Percentiles rank a stretch among this genome's conserved stretches.
phyloP scores from a whole-genome alignment of 2,329 filamentous ascomycete species.

The Zymoseptoria crescenta region DNA sequence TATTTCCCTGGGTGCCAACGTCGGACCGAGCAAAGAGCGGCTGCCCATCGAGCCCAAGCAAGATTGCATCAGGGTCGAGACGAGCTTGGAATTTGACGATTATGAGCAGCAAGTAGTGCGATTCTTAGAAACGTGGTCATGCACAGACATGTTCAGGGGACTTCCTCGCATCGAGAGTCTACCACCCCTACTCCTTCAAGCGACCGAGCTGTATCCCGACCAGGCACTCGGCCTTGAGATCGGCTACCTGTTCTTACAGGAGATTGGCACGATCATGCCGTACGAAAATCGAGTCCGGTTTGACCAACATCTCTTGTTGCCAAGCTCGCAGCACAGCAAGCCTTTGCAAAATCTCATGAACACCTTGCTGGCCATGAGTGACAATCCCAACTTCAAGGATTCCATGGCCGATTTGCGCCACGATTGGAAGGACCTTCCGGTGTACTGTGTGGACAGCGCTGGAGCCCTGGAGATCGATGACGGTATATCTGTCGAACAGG shows the following conservation, averaged over 20 bases:
- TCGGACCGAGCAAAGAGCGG: conserved; percentile 34
- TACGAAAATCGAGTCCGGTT: conserved; percentile 64
- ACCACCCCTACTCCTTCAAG: conserved; percentile 57
- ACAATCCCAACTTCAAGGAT: conserved; percentile 40
- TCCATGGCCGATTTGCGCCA: conserved; percentile 50
- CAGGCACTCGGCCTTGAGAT: conserved; percentile 31
- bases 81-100: conserved; percentile 37
- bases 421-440: conserved; percentile 51
- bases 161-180: conserved; percentile 51
- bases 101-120: conserved; percentile 51
- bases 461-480: conserved; percentile 68
- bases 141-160: conserved; percentile 46
- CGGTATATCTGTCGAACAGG: conserved; percentile 61
- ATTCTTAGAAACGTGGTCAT: conserved; percentile 64
- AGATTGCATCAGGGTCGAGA: conserved; percentile 19
- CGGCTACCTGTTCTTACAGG: conserved; percentile 63
- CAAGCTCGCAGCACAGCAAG: conserved; percentile 38
- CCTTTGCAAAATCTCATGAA: conserved; percentile 37
- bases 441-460: conserved; percentile 66
- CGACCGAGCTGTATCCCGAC: conserved; percentile 53
- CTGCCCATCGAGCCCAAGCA: conserved; percentile 16
- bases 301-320: conserved; percentile 46
- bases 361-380: conserved; percentile 21
- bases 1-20: conserved; percentile 20
- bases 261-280: conserved; percentile 62